phyloP scores from a whole-genome alignment of 208 protist genomes.

The Angomonas ambiguus region DNA sequence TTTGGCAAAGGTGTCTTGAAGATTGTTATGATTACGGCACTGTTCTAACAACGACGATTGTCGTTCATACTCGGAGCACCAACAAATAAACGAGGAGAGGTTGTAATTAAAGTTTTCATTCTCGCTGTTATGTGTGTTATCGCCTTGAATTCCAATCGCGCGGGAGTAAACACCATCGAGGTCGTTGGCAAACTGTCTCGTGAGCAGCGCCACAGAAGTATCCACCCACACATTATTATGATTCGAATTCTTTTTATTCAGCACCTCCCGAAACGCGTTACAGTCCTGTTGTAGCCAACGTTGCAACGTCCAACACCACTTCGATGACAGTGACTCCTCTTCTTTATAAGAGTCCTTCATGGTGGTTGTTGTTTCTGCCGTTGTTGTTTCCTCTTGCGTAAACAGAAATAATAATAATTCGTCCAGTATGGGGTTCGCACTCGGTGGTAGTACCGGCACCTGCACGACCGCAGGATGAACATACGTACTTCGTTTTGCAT shows the following conservation, averaged over 20 bases:
- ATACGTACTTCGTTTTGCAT: conserved; percentile 18
- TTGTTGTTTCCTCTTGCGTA: not conserved
- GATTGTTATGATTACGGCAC: conserved; percentile 54
- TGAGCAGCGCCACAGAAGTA: conserved; percentile 52
- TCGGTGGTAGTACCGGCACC: conserved; percentile 20
- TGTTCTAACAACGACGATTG: conserved; percentile 54
- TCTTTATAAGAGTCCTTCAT: not conserved
- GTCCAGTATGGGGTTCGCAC: conserved; percentile 4
- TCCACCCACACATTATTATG: conserved; percentile 29
- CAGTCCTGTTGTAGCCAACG: not conserved
- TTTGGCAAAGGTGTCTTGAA: conserved; percentile 5
- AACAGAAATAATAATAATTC: not conserved
- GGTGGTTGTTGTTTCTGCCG: not conserved
- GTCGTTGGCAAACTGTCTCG: conserved; percentile 57
- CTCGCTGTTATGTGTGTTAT: too few relatives aligned
- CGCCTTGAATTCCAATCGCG: conserved; percentile 40
- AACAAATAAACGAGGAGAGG: conserved; percentile 49
- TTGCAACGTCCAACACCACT: not conserved
- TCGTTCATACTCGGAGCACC: conserved; percentile 65
- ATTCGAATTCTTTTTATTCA: not conserved
- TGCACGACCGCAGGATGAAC: conserved; percentile 20
- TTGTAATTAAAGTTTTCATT: not conserved
- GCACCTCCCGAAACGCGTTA: not conserved
- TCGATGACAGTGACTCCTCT: not conserved
- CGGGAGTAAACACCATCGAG: conserved; percentile 41